phyloP scores from a whole-genome alignment of 306 rosid species.

The Fragaria ananassa region DNA sequence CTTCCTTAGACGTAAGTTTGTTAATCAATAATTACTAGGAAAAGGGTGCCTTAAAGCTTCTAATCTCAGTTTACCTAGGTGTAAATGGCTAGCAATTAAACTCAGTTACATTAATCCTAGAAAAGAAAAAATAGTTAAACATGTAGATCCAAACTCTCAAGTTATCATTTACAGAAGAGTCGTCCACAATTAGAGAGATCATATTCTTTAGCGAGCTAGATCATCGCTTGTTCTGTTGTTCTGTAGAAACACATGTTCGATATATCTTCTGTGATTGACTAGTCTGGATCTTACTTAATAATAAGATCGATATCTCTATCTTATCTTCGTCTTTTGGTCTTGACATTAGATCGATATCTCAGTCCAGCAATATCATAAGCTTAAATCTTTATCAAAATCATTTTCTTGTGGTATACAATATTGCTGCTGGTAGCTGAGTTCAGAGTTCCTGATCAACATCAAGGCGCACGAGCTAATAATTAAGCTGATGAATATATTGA shows the following conservation, averaged over 20 bases:
- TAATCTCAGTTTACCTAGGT: too few species aligned
- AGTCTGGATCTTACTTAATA: background rate
- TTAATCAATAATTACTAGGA: too few species aligned
- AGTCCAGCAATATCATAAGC: background rate
- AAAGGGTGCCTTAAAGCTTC: too few species aligned
- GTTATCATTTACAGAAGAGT: background rate
- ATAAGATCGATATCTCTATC: background rate
- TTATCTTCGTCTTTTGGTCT: too few species aligned
- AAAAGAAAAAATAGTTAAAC: background rate
- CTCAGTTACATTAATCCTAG: background rate
- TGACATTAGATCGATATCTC: background rate
- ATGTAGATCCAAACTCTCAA: background rate
- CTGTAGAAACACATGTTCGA: background rate
- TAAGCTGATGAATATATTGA: background rate
- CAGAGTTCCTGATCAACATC: background rate
- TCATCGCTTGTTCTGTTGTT: background rate
- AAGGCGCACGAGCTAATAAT: background rate
- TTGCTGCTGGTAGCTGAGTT: background rate
- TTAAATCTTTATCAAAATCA: background rate
- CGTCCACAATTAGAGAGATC: background rate
- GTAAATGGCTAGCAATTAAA: too few species aligned
- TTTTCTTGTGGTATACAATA: background rate
- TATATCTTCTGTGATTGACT: background rate
- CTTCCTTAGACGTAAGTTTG: too few species aligned
- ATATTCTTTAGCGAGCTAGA: background rate